Evolutionary conservation across 345 rosid genomes (phyloP).

Genomic region (Nasturtium officinale): DNA sequence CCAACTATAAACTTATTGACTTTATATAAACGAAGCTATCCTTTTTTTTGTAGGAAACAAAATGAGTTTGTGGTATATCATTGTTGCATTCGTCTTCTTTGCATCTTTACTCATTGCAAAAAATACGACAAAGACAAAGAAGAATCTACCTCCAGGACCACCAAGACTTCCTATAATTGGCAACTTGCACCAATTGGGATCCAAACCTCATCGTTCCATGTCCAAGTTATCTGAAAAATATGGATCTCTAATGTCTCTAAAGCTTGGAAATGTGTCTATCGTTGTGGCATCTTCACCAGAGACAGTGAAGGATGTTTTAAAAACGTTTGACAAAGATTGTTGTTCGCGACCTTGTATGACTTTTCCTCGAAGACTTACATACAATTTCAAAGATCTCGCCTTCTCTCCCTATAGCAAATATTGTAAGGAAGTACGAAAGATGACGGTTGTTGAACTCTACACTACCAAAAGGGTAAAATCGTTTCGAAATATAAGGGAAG

Average conservation of each 20-base stretch:
- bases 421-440: constrained; percentile 46
- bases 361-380: constrained; percentile 32
- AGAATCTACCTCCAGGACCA: constrained; percentile 45
- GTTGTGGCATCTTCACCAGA: constrained; percentile 51
- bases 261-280: constrained; percentile 46
- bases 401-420: constrained; percentile 40
- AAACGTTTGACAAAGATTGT: constrained; percentile 43
- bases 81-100: constrained; percentile 16
- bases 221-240: constrained; percentile 45
- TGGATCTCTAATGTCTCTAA: constrained; percentile 52
- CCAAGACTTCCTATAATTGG: constrained; percentile 48
- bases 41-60: constrained; percentile 11
- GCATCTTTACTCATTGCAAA: constrained; percentile 14
- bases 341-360: constrained; percentile 46
- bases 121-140: neutral
- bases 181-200: constrained; percentile 52
- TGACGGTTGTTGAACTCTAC: constrained; percentile 44
- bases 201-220: constrained; percentile 44
- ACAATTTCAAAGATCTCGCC: constrained; percentile 37
- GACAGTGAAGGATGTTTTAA: constrained; percentile 46
- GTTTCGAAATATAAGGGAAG: constrained; percentile 43
- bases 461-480: constrained; percentile 47
- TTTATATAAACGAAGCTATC: too few relatives aligned
- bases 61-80: constrained; percentile 26
- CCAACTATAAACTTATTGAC: too few relatives aligned